phyloP scores from a whole-genome alignment of 345 rosid genomes.

The Triadica sebifera region DNA sequence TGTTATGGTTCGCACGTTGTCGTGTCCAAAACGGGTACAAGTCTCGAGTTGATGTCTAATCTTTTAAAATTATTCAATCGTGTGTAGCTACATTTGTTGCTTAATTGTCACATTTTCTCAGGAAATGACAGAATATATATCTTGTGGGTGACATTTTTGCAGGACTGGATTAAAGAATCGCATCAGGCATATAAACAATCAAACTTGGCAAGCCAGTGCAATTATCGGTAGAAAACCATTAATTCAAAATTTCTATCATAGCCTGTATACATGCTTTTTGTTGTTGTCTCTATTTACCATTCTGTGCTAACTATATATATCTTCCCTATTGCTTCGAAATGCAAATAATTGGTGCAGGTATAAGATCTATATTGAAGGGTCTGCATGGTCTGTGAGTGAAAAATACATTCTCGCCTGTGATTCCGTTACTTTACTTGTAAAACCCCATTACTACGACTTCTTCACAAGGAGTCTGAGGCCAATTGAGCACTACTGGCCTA shows the following conservation, averaged over 20 bases:
- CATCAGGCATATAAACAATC: slow-evolving; percentile 74
- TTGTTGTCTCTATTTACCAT: too few relatives aligned
- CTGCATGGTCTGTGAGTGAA: slow-evolving; percentile 36
- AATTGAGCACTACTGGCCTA: slow-evolving; percentile 27
- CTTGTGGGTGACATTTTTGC: slow-evolving; percentile 5
- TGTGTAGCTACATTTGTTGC: too few relatives aligned
- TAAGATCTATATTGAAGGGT: slow-evolving; percentile 34
- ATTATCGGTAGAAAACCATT: slow-evolving; percentile 45
- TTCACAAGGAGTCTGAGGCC: slow-evolving; percentile 28
- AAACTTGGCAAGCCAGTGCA: slow-evolving; percentile 71
- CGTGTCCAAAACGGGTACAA: too few relatives aligned
- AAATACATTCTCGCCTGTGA: slow-evolving; percentile 36
- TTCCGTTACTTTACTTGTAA: slow-evolving; percentile 25
- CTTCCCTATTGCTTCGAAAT: too few relatives aligned
- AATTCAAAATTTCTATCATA: too few relatives aligned
- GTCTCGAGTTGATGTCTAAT: too few relatives aligned
- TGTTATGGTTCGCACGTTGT: too few relatives aligned
- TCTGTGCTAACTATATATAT: too few relatives aligned
- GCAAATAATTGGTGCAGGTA: slow-evolving; percentile 17
- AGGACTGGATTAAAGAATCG: slow-evolving; percentile 75
- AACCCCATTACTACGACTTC: slow-evolving; percentile 34
- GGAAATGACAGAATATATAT: too few relatives aligned
- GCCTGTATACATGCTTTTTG: too few relatives aligned
- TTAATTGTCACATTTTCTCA: too few relatives aligned
- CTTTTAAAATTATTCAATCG: too few relatives aligned